Base-by-base conservation (phyloP, 164 flowering plant species). In the Kalanchoe fedtschenkoi region DNA sequence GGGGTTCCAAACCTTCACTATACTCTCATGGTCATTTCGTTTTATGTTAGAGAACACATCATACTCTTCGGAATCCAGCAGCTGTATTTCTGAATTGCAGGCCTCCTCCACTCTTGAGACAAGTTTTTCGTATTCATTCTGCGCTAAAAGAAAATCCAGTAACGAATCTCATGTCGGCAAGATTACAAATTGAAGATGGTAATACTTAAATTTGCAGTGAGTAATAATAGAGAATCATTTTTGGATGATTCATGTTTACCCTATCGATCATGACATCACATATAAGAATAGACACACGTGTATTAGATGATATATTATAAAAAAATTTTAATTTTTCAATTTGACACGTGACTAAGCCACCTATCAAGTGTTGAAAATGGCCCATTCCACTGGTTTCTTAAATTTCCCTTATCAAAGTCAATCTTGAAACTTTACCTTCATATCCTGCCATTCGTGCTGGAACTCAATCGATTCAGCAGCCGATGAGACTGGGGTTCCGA, bases 111-210 rank as follows among this genome's bases (percentile, higher is more conserved):
- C 75, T 62, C 65, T 81, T 22, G 47, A 37, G 33, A 57, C 8
- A 17, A 86, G 87, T 26, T 71, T 26, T 9, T 71, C 81, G 30
- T 82, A 86, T 60, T 73, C 71, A 13, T 63, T 65, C 87, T 85
- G 46, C 62, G n/a, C n/a, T n/a, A n/a, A n/a, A n/a, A n/a, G n/a
- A n/a, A n/a, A n/a, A n/a, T n/a, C n/a, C n/a, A n/a, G n/a, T n/a
- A n/a, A n/a, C n/a, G n/a, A n/a, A n/a, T n/a, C n/a, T n/a, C n/a
- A n/a, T n/a, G n/a, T n/a, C n/a, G n/a, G n/a, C n/a, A n/a, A n/a
- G n/a, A n/a, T n/a, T n/a, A n/a, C n/a, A n/a, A n/a, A n/a, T n/a
- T n/a, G n/a, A n/a, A n/a, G n/a, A n/a, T n/a, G n/a, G n/a, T n/a
- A n/a, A n/a, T n/a, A n/a, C n/a, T n/a, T n/a, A n/a, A n/a, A n/a